phyloP scores from a whole-genome alignment of 192 early-diverging fungal species.

The Coemansia sp. region DNA sequence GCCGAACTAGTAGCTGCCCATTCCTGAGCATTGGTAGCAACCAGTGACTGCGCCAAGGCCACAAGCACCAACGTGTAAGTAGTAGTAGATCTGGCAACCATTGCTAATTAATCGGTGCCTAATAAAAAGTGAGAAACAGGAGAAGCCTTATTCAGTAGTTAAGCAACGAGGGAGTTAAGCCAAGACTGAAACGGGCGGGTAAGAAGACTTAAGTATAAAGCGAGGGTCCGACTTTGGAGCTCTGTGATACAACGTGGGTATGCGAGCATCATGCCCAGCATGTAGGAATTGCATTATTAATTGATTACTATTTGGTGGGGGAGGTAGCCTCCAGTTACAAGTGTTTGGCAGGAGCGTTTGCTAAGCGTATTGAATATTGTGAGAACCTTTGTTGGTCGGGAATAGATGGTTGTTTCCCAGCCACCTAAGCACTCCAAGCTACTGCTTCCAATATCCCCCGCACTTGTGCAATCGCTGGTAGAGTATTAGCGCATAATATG shows the following conservation, averaged over 20 bases:
- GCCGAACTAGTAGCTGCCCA: background rate
- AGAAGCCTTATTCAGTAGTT: background rate
- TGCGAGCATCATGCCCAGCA: background rate
- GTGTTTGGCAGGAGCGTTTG: background rate
- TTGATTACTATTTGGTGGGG: background rate
- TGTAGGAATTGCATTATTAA: background rate
- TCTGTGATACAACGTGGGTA: background rate
- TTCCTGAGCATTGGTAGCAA: background rate
- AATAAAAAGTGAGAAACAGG: background rate
- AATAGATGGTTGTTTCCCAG: background rate
- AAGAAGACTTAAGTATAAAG: background rate
- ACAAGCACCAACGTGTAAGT: slow-evolving; percentile 36
- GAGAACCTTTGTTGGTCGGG: background rate
- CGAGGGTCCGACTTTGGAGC: background rate
- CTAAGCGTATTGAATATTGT: background rate
- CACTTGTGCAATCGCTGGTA: background rate
- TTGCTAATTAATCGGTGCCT: background rate
- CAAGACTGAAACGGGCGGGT: background rate
- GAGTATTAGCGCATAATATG: background rate
- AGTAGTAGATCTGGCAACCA: slow-evolving; percentile 33
- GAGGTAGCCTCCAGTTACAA: background rate
- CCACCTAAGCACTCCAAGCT: background rate
- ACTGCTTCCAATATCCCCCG: background rate
- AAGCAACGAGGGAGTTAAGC: background rate
- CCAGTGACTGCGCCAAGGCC: slow-evolving; percentile 26